phyloP scores from a whole-genome alignment of 2,329 filamentous ascomycete species.

The Cladosporium austrohemisphaericum region DNA sequence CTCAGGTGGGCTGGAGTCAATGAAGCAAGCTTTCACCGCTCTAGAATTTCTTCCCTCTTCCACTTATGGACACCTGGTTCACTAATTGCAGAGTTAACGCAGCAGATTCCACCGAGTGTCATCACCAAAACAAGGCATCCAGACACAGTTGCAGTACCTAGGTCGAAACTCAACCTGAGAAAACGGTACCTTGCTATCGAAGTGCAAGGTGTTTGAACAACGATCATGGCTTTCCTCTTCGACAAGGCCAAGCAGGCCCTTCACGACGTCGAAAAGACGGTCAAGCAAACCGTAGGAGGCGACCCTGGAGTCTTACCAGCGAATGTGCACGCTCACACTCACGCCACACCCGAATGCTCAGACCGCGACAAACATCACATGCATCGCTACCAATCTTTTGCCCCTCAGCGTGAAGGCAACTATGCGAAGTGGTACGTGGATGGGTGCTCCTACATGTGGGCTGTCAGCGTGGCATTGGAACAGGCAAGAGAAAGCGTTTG shows the following conservation, averaged over 20 bases:
- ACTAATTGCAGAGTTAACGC: too few relatives aligned
- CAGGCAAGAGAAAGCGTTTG: constrained; percentile 73
- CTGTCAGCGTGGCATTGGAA: constrained; percentile 75
- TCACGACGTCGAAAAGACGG: constrained; percentile 48
- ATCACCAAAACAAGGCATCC: too few relatives aligned
- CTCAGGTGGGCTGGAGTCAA: neutral
- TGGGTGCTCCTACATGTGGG: constrained; percentile 79
- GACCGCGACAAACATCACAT: constrained; percentile 41
- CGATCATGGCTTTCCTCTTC: constrained; percentile 41
- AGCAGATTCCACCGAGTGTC: too few relatives aligned
- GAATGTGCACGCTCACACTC: constrained; percentile 44
- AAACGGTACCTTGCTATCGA: too few relatives aligned
- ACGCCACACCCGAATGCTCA: constrained; percentile 38
- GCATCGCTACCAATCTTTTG: constrained; percentile 62
- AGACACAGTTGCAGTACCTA: too few relatives aligned
- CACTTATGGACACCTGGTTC: too few relatives aligned
- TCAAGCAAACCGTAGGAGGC: constrained; percentile 42
- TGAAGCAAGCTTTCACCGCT: neutral
- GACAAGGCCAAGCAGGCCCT: constrained; percentile 54
- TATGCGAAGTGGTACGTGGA: constrained; percentile 84
- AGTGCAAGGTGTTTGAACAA: too few relatives aligned
- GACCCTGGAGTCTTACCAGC: constrained; percentile 39
- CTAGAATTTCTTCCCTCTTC: constrained; percentile 41
- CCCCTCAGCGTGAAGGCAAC: constrained; percentile 66
- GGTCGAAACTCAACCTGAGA: too few relatives aligned